phyloP scores from a whole-genome alignment of 495 filamentous ascomycete species.

The Neurospora sublineolata region DNA sequence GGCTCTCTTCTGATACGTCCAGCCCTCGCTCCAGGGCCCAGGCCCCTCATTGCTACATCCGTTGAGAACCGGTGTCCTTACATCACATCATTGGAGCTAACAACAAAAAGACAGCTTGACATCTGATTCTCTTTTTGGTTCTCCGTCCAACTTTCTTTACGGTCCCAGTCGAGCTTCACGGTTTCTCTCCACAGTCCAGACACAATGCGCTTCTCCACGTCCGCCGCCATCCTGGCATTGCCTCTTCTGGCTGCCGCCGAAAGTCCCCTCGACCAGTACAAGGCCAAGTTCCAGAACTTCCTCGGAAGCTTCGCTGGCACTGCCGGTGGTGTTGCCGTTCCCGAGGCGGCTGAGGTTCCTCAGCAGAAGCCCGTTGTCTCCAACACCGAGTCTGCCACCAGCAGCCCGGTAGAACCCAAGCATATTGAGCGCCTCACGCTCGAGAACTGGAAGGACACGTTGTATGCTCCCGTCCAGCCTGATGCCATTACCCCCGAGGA shows the following conservation, averaged over 20 bases:
- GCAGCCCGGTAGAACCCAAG: constrained; percentile 34
- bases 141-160: neutral
- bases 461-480: constrained; percentile 51
- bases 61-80: neutral
- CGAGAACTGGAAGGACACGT: constrained; percentile 56
- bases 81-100: neutral
- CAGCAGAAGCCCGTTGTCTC: constrained; percentile 28
- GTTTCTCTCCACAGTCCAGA: constrained; percentile 5
- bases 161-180: neutral
- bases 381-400: constrained; percentile 12
- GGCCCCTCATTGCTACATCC: neutral
- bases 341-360: constrained; percentile 39
- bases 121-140: neutral
- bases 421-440: constrained; percentile 51
- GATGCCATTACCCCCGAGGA: constrained; percentile 49
- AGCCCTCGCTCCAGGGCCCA: neutral
- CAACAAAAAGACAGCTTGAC: neutral
- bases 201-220: constrained; percentile 62
- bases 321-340: constrained; percentile 24
- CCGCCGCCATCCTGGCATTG: constrained; percentile 46
- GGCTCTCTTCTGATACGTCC: neutral
- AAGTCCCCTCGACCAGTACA: constrained; percentile 41
- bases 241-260: constrained; percentile 57
- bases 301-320: constrained; percentile 21
- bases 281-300: constrained; percentile 57